These are phyloP conservation scores for Chenopodium berlandieri DNA, from an alignment of 148 eudicot genomes.

Conservation along the genomic window DNA sequence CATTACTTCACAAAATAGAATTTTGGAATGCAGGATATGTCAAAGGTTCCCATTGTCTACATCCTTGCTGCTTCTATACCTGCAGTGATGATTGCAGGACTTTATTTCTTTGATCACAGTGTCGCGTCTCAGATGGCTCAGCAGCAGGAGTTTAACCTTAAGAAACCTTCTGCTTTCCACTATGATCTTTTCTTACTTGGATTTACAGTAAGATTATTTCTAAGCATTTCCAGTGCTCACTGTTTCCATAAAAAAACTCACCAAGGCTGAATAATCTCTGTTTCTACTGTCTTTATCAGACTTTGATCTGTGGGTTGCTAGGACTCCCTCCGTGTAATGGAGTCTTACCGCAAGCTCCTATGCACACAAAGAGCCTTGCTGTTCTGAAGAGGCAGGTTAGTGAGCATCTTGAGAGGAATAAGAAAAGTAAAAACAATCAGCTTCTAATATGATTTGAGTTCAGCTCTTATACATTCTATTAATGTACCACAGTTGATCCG, in stretches of 20 bases:
- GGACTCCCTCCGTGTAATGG: constrained; percentile 91
- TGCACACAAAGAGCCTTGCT: constrained; percentile 90
- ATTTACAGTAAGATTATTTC: constrained; percentile 47
- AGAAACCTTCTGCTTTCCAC: constrained; percentile 83
- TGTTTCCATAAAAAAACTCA: not conserved
- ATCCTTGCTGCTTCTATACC: constrained; percentile 71
- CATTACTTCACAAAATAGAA: not conserved
- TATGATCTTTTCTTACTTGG: constrained; percentile 80
- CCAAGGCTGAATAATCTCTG: not conserved
- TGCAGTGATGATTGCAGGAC: constrained; percentile 89
- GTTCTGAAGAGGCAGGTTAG: constrained; percentile 72
- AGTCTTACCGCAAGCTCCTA: constrained; percentile 87
- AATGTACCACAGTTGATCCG: constrained; percentile 52
- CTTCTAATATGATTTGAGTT: not conserved
- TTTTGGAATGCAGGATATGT: constrained; percentile 62
- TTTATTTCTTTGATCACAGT: constrained; percentile 92
- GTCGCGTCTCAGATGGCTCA: constrained; percentile 96
- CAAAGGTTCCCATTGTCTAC: constrained; percentile 55
- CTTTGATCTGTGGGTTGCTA: constrained; percentile 75
- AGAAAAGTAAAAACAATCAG: not conserved
- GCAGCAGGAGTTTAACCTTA: constrained; percentile 85
- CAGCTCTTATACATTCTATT: not conserved
- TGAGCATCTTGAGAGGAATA: not conserved
- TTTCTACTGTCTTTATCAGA: constrained; percentile 30
- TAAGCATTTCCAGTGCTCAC: not conserved